Conservation (phyloP, 1,139 yeast species). For the Blastobotrys capitulatus region DNA sequence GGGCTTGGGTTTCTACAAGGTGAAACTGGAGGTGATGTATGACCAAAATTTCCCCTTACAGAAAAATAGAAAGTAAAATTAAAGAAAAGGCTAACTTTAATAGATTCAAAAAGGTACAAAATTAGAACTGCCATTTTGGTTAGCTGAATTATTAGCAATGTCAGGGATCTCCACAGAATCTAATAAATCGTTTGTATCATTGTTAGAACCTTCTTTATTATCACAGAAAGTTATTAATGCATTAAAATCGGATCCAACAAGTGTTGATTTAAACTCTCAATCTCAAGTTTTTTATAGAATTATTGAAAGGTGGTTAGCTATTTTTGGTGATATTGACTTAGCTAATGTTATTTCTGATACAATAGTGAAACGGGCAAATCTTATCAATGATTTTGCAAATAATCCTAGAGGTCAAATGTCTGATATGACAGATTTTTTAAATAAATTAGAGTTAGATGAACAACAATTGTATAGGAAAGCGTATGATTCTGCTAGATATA, state of each 20-base stretch:
- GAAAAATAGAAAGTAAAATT: not conserved
- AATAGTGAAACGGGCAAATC: slow-evolving; percentile 59
- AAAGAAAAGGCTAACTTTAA: not conserved
- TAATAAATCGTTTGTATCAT: slow-evolving; percentile 56
- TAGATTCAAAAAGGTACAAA: slow-evolving; percentile 57
- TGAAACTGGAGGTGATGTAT: slow-evolving; percentile 53
- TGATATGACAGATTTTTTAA: slow-evolving; percentile 44
- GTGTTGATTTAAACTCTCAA: slow-evolving; percentile 64
- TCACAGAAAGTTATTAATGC: slow-evolving; percentile 67
- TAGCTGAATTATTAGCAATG: slow-evolving; percentile 69
- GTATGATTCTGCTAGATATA: slow-evolving; percentile 55
- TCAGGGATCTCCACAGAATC: slow-evolving; percentile 33
- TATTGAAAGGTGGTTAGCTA: slow-evolving; percentile 66
- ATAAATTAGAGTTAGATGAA: slow-evolving; percentile 59
- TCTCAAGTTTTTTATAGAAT: slow-evolving; percentile 62
- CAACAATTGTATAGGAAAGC: slow-evolving; percentile 47
- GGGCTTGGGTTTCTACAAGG: slow-evolving; percentile 88
- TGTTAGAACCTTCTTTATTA: slow-evolving; percentile 65
- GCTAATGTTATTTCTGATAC: slow-evolving; percentile 48
- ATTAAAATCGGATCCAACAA: slow-evolving; percentile 64
- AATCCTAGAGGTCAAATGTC: slow-evolving; percentile 40
- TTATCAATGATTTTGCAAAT: slow-evolving; percentile 66
- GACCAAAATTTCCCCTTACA: too few relatives aligned
- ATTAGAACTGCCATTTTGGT: slow-evolving; percentile 83
- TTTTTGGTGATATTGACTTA: slow-evolving; percentile 64